phyloP scores from a whole-genome alignment of 805 yeast species.

The Myxozyma melibiosi region DNA sequence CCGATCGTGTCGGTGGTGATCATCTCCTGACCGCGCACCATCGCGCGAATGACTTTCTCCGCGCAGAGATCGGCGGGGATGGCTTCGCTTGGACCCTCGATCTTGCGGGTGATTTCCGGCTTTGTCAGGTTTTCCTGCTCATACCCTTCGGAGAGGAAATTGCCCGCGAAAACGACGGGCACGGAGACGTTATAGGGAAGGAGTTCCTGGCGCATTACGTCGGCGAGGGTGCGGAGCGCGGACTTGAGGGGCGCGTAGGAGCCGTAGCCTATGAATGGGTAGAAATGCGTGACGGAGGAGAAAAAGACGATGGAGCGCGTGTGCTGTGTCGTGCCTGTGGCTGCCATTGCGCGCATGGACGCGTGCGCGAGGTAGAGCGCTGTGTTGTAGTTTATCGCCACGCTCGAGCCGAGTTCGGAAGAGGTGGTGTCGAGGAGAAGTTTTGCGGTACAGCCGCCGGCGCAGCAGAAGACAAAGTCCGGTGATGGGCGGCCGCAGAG shows the following conservation, averaged over 20 bases:
- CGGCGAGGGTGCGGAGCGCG: slow-evolving; percentile 75
- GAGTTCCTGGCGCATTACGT: slow-evolving; percentile 79
- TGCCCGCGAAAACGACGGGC: slow-evolving; percentile 82
- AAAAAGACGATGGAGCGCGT: slow-evolving; percentile 60
- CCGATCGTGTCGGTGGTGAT: slow-evolving; percentile 83
- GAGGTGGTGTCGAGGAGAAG: slow-evolving; percentile 68
- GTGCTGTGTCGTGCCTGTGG: slow-evolving; percentile 30
- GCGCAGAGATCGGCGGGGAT: slow-evolving; percentile 71
- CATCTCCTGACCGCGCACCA: slow-evolving; percentile 68
- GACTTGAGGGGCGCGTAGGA: slow-evolving; percentile 90
- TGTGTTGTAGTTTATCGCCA: slow-evolving; percentile 70
- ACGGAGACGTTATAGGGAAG: slow-evolving; percentile 67
- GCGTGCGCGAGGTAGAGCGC: slow-evolving; percentile 72
- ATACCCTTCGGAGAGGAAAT: slow-evolving; percentile 86
- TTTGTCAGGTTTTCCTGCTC: slow-evolving; percentile 78
- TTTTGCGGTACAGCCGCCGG: slow-evolving; percentile 59
- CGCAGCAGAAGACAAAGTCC: slow-evolving; percentile 80
- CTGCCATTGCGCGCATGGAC: slow-evolving; percentile 45
- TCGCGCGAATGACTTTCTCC: slow-evolving; percentile 54
- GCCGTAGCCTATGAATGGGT: slow-evolving; percentile 86
- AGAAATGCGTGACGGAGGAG: slow-evolving; percentile 80
- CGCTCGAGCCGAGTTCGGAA: slow-evolving; percentile 61
- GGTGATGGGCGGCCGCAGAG: slow-evolving; percentile 49
- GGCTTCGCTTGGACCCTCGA: slow-evolving; percentile 83
- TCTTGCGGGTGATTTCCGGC: slow-evolving; percentile 75